phyloP scores from a whole-genome alignment of 148 eudicot genomes.

The Camellia sinensis region DNA sequence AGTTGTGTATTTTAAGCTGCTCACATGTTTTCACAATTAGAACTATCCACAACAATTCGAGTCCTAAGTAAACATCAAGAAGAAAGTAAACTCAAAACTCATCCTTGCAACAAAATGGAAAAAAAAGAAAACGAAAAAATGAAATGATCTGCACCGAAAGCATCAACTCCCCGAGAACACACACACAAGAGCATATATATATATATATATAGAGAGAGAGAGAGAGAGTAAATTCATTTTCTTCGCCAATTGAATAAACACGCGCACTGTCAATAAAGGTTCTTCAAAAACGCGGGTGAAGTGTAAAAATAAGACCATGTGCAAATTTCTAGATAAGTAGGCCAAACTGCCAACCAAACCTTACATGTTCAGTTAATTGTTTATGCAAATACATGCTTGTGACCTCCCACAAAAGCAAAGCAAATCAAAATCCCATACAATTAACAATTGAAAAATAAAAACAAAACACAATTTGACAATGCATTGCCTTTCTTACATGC shows the following conservation, averaged over 20 bases:
- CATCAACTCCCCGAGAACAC: not conserved
- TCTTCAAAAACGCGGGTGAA: not conserved
- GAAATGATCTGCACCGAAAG: not conserved
- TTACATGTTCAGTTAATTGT: not conserved
- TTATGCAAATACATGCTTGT: not conserved
- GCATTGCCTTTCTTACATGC: no score
- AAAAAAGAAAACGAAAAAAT: no score
- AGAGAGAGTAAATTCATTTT: not conserved
- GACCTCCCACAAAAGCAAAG: not conserved
- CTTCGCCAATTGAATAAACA: not conserved
- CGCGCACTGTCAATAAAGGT: not conserved
- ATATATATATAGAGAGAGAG: not conserved
- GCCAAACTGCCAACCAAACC: not conserved
- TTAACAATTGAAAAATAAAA: not conserved
- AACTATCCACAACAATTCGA: not conserved
- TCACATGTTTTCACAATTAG: not conserved
- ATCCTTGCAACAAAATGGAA: not conserved
- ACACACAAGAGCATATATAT: not conserved
- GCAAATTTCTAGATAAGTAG: not conserved
- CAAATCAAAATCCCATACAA: not conserved
- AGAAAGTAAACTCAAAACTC: not conserved
- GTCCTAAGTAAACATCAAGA: not conserved
- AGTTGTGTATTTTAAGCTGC: constrained; percentile 78
- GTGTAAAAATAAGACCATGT: not conserved
- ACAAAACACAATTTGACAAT: not conserved